These are phyloP conservation scores for Thelonectria blattea DNA, from an alignment of 2,329 filamentous ascomycete species.

Conservation along the genomic window DNA sequence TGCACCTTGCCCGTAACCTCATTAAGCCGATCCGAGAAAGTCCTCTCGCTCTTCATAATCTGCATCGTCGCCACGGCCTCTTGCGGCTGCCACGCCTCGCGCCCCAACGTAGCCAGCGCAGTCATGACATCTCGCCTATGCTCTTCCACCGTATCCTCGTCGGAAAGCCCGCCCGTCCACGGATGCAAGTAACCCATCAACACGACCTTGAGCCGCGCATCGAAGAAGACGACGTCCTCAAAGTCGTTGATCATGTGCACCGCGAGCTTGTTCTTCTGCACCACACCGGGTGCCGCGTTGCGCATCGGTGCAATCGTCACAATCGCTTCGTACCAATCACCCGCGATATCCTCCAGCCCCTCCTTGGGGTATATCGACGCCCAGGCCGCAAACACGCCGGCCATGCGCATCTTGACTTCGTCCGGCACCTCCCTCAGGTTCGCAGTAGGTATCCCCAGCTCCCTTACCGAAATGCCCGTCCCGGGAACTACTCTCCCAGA, in stretches of 20 bases:
- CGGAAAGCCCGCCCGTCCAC: constrained; percentile 24
- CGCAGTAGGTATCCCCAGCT: constrained; percentile 59
- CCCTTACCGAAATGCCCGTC: constrained; percentile 47
- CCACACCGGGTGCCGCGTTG: constrained; percentile 52
- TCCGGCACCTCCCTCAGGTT: constrained; percentile 60
- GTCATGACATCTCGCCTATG: constrained; percentile 50
- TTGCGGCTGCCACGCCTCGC: constrained; percentile 53
- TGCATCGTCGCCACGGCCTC: constrained; percentile 47
- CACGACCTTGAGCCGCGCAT: constrained; percentile 56
- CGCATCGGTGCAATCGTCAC: constrained; percentile 61
- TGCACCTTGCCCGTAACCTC: constrained; percentile 58
- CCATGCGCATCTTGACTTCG: constrained; percentile 58
- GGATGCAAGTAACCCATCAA: constrained; percentile 66
- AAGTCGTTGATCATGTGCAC: constrained; percentile 63
- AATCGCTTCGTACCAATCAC: constrained; percentile 64
- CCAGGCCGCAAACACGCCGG: constrained; percentile 72
- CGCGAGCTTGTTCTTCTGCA: constrained; percentile 56
- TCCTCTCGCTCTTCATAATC: constrained; percentile 49
- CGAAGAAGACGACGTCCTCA: constrained; percentile 48
- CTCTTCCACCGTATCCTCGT: constrained; percentile 38
- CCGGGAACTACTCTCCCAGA: constrained; percentile 54
- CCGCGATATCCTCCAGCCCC: constrained; percentile 41
- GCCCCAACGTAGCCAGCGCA: constrained; percentile 53
- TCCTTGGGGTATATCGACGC: constrained; percentile 50
- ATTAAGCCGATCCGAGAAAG: constrained; percentile 52